Conservation (phyloP, 2,329 filamentous ascomycete genomes). For the Didymellaceae sp. region DNA sequence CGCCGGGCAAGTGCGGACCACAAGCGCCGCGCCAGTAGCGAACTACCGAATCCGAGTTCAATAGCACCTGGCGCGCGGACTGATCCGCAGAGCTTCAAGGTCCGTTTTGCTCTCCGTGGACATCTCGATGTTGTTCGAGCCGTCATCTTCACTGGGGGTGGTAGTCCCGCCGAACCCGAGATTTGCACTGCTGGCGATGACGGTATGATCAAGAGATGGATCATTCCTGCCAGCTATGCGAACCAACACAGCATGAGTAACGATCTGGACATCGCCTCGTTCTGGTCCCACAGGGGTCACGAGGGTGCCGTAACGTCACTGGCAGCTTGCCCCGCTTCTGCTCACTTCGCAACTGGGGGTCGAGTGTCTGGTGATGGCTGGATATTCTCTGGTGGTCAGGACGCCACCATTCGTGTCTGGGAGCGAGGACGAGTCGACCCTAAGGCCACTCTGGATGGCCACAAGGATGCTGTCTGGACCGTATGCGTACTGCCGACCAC, state of each 20-base stretch:
- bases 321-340: slow-evolving; percentile 84
- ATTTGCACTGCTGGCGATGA: slow-evolving; percentile 97
- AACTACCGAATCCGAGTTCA: slow-evolving; percentile 65
- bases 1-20: slow-evolving; percentile 77
- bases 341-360: slow-evolving; percentile 87
- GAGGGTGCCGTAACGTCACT: slow-evolving; percentile 87
- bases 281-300: slow-evolving; percentile 95
- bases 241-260: slow-evolving; percentile 66
- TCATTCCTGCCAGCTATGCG: slow-evolving; percentile 83
- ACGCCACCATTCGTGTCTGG: slow-evolving; percentile 93
- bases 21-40: slow-evolving; percentile 65
- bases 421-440: slow-evolving; percentile 92
- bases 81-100: slow-evolving; percentile 83
- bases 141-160: slow-evolving; percentile 95
- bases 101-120: slow-evolving; percentile 88
- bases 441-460: slow-evolving; percentile 91
- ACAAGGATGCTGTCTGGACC: slow-evolving; percentile 95
- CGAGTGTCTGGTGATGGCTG: slow-evolving; percentile 91
- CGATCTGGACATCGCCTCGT: slow-evolving; percentile 89
- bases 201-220: slow-evolving; percentile 94
- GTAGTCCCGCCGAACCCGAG: slow-evolving; percentile 93
- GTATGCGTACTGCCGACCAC: slow-evolving; percentile 90
- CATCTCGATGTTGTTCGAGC: slow-evolving; percentile 93
- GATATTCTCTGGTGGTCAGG: slow-evolving; percentile 98
- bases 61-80: slow-evolving; percentile 56